Conservation (phyloP, 768 basidiomycete species). For the Suillus tomentosus region DNA sequence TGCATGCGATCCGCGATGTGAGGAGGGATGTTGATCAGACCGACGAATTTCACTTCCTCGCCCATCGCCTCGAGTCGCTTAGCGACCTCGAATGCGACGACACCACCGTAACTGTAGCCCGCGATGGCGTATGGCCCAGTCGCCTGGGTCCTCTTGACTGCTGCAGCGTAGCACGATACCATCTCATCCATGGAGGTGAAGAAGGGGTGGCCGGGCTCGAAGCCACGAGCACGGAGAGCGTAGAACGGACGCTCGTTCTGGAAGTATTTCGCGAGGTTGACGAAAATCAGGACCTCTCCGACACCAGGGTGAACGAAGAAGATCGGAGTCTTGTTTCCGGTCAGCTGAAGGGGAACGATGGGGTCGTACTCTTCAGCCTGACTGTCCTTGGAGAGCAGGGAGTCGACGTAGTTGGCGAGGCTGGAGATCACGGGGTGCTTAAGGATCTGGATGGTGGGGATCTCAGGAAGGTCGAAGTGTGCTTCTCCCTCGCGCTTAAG, state of each 20-base stretch:
- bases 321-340: constrained; percentile 42
- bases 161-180: constrained; percentile 33
- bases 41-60: too few relatives aligned
- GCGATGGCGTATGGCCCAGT: constrained; percentile 37
- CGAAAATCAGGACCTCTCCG: constrained; percentile 43
- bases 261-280: constrained; percentile 43
- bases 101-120: constrained; percentile 42
- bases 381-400: constrained; percentile 25
- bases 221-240: constrained; percentile 41
- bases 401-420: constrained; percentile 34
- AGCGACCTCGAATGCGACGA: constrained; percentile 39
- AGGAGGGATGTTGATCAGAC: too few relatives aligned
- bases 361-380: constrained; percentile 38
- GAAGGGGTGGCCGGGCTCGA: constrained; percentile 35
- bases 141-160: constrained; percentile 32
- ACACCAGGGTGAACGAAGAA: constrained; percentile 48
- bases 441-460: constrained; percentile 42
- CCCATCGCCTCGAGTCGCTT: constrained; percentile 31
- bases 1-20: too few relatives aligned
- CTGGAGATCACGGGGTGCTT: constrained; percentile 34
- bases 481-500: constrained; percentile 32
- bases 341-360: constrained; percentile 41
- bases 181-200: constrained; percentile 37
- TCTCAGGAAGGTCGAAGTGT: constrained; percentile 32
- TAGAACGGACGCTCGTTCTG: constrained; percentile 41